Evolutionary conservation across 371 early-diverging fungal species (phyloP).

Genomic region (Nematocida major): DNA sequence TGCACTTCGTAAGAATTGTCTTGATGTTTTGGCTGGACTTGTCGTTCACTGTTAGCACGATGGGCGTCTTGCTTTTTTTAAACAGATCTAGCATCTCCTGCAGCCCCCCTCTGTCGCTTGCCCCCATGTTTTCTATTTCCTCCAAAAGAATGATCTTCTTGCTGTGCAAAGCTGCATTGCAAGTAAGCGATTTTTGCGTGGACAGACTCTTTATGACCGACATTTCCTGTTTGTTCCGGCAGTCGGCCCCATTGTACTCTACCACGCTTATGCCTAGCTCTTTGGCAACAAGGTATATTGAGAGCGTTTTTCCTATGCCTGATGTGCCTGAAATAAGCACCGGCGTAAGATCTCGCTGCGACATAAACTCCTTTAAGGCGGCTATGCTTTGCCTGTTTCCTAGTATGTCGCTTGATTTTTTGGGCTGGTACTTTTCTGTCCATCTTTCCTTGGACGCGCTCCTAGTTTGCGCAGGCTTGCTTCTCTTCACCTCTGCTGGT

Average conservation of each 20-base stretch:
- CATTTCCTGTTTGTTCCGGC: conserved; percentile 74
- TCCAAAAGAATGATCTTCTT: conserved; percentile 86
- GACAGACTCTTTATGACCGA: conserved; percentile 60
- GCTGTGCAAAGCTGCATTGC: not conserved
- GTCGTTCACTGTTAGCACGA: conserved; percentile 98
- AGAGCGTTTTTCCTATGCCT: conserved; percentile 95
- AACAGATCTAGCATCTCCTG: conserved; percentile 80
- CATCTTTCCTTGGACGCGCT: conserved; percentile 66
- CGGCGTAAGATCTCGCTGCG: conserved; percentile 67
- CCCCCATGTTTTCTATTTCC: conserved; percentile 96
- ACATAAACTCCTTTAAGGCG: conserved; percentile 71
- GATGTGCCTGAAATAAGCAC: conserved; percentile 87
- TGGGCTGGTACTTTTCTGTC: conserved; percentile 91
- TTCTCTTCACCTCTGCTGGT: conserved; percentile 53
- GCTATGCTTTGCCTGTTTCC: conserved; percentile 77
- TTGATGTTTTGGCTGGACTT: conserved; percentile 77
- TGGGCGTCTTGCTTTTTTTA: conserved; percentile 80
- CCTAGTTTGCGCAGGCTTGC: conserved; percentile 1
- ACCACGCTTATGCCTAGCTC: conserved; percentile 73
- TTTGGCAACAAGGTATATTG: conserved; percentile 78
- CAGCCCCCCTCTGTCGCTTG: conserved; percentile 89
- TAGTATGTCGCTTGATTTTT: conserved; percentile 71
- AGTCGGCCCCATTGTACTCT: conserved; percentile 97
- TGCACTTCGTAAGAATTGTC: conserved; percentile 76
- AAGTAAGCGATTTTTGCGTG: conserved; percentile 29